Percentiles rank a stretch among this genome's conserved stretches.
Conservation (phyloP, 306 rosid genomes). For the Glycine latifolia region DNA sequence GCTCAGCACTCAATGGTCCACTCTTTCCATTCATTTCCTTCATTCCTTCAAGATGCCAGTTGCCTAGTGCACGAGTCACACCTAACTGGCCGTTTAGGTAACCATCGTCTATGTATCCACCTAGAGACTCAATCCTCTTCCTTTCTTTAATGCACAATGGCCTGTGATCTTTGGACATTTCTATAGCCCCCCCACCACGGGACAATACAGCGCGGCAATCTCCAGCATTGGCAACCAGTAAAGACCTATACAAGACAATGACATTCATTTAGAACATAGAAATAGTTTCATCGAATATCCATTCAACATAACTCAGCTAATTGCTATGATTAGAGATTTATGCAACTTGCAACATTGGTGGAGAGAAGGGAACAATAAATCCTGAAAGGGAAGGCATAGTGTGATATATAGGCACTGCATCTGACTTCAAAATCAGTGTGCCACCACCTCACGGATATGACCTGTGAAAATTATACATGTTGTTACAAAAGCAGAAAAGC, state of each 20-base stretch:
- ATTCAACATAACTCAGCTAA: background rate
- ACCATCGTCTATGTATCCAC: slow-evolving; percentile 77
- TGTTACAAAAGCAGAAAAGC: background rate
- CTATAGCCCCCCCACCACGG: slow-evolving; percentile 69
- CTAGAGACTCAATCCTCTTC: slow-evolving; percentile 73
- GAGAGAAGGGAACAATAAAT: too few species aligned
- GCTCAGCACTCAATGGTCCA: slow-evolving; percentile 93
- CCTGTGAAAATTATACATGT: background rate
- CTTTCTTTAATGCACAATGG: slow-evolving; percentile 79
- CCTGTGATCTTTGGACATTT: slow-evolving; percentile 88
- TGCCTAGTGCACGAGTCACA: slow-evolving; percentile 89
- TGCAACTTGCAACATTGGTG: too few species aligned
- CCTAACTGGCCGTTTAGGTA: slow-evolving; percentile 81
- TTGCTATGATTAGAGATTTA: too few species aligned
- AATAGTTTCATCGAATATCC: background rate
- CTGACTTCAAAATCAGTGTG: too few species aligned
- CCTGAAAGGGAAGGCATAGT: too few species aligned
- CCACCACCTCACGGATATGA: slow-evolving; percentile 1
- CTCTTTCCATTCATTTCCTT: slow-evolving; percentile 67
- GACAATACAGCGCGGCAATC: slow-evolving; percentile 95
- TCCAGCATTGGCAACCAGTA: slow-evolving; percentile 96
- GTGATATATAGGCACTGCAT: too few species aligned
- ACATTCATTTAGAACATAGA: background rate
- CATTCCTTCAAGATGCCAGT: slow-evolving; percentile 98
- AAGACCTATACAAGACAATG: slow-evolving; percentile 65